phyloP scores from a whole-genome alignment of 2,329 filamentous ascomycete genomes.

The Penicillium digitatum region DNA sequence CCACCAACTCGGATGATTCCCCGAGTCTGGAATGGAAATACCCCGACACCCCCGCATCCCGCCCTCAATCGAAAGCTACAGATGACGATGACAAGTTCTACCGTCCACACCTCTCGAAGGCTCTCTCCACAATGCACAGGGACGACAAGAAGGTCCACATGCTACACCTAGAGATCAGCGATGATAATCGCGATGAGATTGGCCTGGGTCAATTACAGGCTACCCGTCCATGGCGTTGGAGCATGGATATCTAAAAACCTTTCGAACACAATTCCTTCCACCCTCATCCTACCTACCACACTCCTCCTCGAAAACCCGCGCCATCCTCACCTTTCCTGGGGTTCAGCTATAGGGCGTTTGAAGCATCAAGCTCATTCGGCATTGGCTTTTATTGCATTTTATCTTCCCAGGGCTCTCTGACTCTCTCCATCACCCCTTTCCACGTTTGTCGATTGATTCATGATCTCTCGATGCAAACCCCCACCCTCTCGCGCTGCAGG shows the following conservation, averaged over 20 bases:
- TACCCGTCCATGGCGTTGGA: constrained; percentile 42
- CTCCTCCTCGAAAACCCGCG: constrained; percentile 37
- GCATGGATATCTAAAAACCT: constrained; percentile 40
- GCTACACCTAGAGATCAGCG: constrained; percentile 38
- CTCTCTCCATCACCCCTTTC: neutral
- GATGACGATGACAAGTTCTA: constrained; percentile 30
- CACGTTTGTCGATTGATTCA: neutral
- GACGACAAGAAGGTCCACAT: constrained; percentile 35
- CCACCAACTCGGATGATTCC: constrained; percentile 28
- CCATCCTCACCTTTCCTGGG: neutral
- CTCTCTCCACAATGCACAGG: constrained; percentile 32
- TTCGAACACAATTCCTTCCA: constrained; percentile 18
- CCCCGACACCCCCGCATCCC: constrained; percentile 36
- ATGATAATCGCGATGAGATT: constrained; percentile 29
- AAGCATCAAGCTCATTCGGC: constrained; percentile 19
- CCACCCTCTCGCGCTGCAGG: neutral
- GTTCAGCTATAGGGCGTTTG: constrained; percentile 17
- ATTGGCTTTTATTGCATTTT: constrained; percentile 11
- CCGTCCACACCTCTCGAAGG: constrained; percentile 32
- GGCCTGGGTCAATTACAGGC: constrained; percentile 32
- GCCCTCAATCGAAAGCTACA: constrained; percentile 36
- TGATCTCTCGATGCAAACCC: neutral
- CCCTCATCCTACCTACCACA: constrained; percentile 48
- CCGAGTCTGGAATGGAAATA: constrained; percentile 29
- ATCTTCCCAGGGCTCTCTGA: neutral